Base-by-base conservation (phyloP, 441 rosid species). In the Daphne laureola region DNA sequence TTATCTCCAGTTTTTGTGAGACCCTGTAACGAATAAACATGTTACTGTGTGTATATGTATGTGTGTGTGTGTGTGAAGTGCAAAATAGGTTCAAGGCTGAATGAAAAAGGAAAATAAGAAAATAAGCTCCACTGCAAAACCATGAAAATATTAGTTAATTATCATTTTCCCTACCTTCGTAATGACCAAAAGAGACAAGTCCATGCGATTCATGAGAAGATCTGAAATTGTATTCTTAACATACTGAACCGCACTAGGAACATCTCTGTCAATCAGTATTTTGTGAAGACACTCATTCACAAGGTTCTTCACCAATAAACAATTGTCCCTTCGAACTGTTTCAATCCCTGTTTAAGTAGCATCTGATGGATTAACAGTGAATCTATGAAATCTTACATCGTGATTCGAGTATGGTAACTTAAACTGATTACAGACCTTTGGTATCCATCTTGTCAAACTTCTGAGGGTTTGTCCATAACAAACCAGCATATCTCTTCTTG, bases 401-500 rank as follows among this genome's bases (percentile, higher is more conserved):
- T 36, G n/a, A 65, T 25, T 25, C 55, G 27, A 16, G 14, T 53
- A 50, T 45, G 58, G 58, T 61, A 59, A 54, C 52, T 50, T 11
- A 56, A 41, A 35, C 66, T 70, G 73, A 88, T 96, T 96, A 35
- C 66, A 68, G 74, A 88, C 98, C 98, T 84, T 93, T 93, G 53
- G 97, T 85, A 69, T 90, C 97, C 96, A 93, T 90, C 73, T 93
- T 90, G 78, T 93, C 99, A 66, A 73, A 90, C 63, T 79, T 81
- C 36, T 79, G 62, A 11, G 96, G 86, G 65, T 75, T 87, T 40
- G 99, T 90, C 97, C 97, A 93, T 51, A 66, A 76, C 68, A 93
- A 79, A 73, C 99, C 99, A 71, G 99, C 97, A 78, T 93, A 93
- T 71, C 96, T 82, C 82, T 93, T 93, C 83, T 93, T 93, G 80